These are phyloP conservation scores for Hanseniaspora meyeri DNA, from an alignment of 805 yeast species.

Conservation along the genomic window DNA sequence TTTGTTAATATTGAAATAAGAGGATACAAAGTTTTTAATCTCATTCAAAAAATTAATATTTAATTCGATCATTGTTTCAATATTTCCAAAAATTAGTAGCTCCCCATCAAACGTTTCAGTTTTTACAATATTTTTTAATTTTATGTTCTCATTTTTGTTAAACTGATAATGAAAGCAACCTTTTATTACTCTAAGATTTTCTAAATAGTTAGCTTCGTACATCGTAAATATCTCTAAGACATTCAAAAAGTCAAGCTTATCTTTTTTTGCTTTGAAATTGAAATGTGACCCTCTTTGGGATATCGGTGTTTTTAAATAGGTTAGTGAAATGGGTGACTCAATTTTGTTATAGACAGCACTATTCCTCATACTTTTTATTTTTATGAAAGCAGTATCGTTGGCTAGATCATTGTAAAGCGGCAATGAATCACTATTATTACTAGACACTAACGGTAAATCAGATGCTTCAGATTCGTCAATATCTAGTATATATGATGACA, in stretches of 20 bases:
- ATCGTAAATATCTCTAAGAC: slow-evolving; percentile 1
- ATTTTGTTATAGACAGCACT: slow-evolving; percentile 21
- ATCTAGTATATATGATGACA: neutral
- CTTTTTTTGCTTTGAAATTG: neutral
- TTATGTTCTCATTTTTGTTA: slow-evolving; percentile 23
- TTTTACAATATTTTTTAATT: slow-evolving; percentile 22
- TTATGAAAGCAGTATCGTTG: neutral
- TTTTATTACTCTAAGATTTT: slow-evolving; percentile 24
- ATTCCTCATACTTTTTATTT: neutral
- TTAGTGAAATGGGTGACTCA: slow-evolving; percentile 28
- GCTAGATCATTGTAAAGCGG: neutral
- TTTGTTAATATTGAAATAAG: slow-evolving; percentile 1
- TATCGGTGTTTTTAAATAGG: slow-evolving; percentile 17
- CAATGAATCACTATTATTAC: neutral
- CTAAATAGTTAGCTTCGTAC: slow-evolving; percentile 27
- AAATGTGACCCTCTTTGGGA: slow-evolving; percentile 1
- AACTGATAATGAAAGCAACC: slow-evolving; percentile 28
- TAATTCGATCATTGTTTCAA: slow-evolving; percentile 30
- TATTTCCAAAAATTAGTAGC: slow-evolving; percentile 33
- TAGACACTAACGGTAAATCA: neutral
- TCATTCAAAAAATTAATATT: slow-evolving; percentile 26
- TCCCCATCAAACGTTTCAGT: slow-evolving; percentile 25
- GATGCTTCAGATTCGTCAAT: neutral
- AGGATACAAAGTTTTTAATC: slow-evolving; percentile 1
- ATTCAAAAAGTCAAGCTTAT: neutral